Evolutionary conservation across 2,329 filamentous ascomycete species (phyloP), one percentile per base, ranked within the genome.

Genomic region (Clonostachys sp.): DNA sequence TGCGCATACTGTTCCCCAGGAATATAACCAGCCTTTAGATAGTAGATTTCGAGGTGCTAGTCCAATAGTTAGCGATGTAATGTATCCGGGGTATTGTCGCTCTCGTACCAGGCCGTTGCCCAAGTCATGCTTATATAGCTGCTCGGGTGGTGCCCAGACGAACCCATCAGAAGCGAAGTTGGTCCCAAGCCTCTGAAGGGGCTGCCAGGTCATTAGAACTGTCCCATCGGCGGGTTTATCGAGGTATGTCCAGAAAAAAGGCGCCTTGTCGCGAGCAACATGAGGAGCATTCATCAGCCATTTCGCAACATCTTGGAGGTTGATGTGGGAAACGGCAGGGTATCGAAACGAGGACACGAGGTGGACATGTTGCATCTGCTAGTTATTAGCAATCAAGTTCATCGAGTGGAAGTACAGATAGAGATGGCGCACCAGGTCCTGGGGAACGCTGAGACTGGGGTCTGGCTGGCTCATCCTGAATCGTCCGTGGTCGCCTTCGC

Each of bases 221-320:
- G 85, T 86, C 48, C 91, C 91, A 66, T 95, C 89, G 45, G 78
- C 78, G 12, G 92, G 92, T 46, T 83, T 80, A 57, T 94, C 84
- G 48, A 97, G 81, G 65, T 92, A 96, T 42, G 87, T 91, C 92
- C 92, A 99, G 68, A 86, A 89, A 77, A 99, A 91, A 4, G 92
- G 83, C 44, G 91, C 86, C 53, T 84, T 77, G 61, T 95, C 87
- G 65, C 89, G 88, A 56, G 91, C 87, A 52, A 96, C 87, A 61
- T 89, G 86, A 9, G 91, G 89, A 38, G 91, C 91, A 59, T 84
- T 82, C 61, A 91, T 77, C 51, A 97, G 80, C 77, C 89, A 92
- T 60, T 89, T 85, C 51, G 90, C 86, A 24, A 92, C 88, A 54
- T 91, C 87, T 49, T 87, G 81, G 33, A 88, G 75, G 56, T 86